Conservation (phyloP, 768 basidiomycete genomes). For the Mycena albidolilacea region DNA sequence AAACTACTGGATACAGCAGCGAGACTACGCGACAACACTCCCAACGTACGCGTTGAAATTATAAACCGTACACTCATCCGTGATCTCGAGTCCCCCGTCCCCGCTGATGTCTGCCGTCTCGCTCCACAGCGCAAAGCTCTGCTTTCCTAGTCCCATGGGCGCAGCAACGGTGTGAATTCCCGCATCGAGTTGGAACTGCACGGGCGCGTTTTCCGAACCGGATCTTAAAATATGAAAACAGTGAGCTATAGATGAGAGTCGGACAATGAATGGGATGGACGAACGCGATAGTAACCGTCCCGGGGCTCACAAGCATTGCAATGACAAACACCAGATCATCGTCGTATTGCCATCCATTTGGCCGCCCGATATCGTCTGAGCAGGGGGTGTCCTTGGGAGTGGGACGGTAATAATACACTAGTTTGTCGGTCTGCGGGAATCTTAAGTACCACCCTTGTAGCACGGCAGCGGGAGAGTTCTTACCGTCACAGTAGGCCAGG, state of each 20-base stretch:
- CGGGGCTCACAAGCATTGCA: not conserved
- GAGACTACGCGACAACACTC: not conserved
- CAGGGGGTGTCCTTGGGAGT: not conserved
- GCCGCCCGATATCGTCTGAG: not conserved
- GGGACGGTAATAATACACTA: slow-evolving; percentile 7
- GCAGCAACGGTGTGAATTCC: not conserved
- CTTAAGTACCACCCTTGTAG: not conserved
- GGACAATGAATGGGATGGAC: not conserved
- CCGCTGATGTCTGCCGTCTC: not conserved
- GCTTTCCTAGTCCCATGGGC: slow-evolving; percentile 1
- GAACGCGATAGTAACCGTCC: slow-evolving; percentile 10
- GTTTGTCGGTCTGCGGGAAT: not conserved
- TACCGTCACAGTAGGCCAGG: not conserved
- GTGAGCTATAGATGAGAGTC: not conserved
- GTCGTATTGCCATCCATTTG: not conserved
- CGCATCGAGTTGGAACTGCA: not conserved
- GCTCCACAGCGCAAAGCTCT: not conserved
- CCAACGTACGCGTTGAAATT: slow-evolving; percentile 13
- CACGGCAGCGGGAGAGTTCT: not conserved
- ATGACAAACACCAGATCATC: slow-evolving; percentile 4
- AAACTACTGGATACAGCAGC: no score
- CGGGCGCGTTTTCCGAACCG: not conserved
- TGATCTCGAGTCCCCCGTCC: not conserved
- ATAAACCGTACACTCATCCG: not conserved
- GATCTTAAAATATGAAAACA: not conserved